phyloP scores from a whole-genome alignment of 805 yeast genomes.

The Ogataea kodamae region DNA sequence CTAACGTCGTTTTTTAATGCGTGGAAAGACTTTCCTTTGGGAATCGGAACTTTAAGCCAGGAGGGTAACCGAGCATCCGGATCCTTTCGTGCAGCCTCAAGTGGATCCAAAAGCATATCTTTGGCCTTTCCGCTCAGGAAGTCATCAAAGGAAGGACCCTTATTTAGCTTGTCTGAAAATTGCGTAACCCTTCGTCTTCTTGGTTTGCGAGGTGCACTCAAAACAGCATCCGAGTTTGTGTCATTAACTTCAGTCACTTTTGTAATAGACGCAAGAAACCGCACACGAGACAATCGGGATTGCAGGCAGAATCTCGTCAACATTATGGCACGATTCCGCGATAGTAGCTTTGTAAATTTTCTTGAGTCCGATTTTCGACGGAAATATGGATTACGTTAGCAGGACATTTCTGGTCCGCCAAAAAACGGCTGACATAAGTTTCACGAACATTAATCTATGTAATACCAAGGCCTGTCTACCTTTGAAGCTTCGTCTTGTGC shows the following conservation, averaged over 20 bases:
- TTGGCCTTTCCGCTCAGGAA: conserved; percentile 81
- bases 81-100: conserved; percentile 67
- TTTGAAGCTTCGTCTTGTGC: conserved; percentile 20
- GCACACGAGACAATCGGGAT: background rate
- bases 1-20: conserved; percentile 80
- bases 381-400: conserved; percentile 3
- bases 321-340: conserved; percentile 1
- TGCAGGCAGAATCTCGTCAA: conserved; percentile 1
- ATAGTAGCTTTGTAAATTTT: conserved; percentile 1
- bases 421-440: conserved; percentile 3
- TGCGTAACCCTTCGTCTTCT: conserved; percentile 52
- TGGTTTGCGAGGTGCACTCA: conserved; percentile 7
- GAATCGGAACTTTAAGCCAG: conserved; percentile 95
- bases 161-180: conserved; percentile 66
- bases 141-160: conserved; percentile 93
- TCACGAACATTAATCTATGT: background rate
- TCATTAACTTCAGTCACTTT: background rate
- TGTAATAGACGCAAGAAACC: conserved; percentile 5
- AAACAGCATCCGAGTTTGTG: background rate
- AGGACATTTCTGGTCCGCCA: conserved; percentile 6
- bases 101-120: conserved; percentile 64
- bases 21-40: conserved; percentile 85
- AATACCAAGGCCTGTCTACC: conserved; percentile 12
- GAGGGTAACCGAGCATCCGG: conserved; percentile 74
- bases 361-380: conserved; percentile 1